phyloP scores from a whole-genome alignment of 108 stramenopile genomes.

The Skeletonema potamos region DNA sequence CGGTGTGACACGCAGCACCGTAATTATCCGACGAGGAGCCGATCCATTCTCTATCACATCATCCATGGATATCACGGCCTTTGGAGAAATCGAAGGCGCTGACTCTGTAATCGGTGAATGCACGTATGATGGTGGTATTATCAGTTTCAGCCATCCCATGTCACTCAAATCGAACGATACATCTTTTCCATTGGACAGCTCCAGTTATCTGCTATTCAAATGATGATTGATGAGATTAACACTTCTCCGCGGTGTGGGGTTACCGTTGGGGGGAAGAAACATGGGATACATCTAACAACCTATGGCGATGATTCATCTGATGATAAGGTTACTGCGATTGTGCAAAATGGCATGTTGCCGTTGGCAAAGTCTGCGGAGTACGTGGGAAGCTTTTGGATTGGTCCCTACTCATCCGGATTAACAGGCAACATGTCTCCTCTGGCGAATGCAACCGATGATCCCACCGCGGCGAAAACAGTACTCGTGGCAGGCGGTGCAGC shows the following conservation, averaged over 20 bases:
- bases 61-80: neutral
- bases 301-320: conserved; percentile 1
- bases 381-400: neutral
- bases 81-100: neutral
- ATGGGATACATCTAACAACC: neutral
- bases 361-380: neutral
- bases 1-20: conserved; percentile 1
- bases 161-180: neutral
- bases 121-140: neutral
- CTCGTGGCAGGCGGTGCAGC: conserved; percentile 3
- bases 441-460: neutral
- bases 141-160: neutral
- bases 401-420: conserved; percentile 3
- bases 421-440: conserved; percentile 1
- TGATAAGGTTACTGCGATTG: neutral
- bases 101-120: neutral
- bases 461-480: neutral
- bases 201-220: neutral
- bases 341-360: too few species aligned
- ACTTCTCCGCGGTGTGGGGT: conserved; percentile 5
- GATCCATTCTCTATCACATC: neutral
- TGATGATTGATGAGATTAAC: conserved; percentile 5
- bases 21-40: neutral
- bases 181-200: neutral
- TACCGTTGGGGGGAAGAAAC: conserved; percentile 1